Conservation (phyloP, 805 yeast species). For the Spathaspora sp. region DNA sequence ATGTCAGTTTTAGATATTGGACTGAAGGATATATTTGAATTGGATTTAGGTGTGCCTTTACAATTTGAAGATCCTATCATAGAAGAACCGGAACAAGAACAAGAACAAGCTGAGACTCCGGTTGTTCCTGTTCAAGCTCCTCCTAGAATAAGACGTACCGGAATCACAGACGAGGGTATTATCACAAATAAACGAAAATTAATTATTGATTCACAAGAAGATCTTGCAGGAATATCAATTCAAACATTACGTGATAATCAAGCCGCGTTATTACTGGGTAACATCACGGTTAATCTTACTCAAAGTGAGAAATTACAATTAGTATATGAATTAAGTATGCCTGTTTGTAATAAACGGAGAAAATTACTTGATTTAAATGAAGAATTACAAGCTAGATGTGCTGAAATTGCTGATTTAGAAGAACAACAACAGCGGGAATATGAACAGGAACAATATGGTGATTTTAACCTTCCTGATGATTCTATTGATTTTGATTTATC, state of each 20-base stretch:
- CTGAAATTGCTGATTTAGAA: conserved; percentile 20
- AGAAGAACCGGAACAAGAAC: no score
- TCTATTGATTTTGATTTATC: conserved; percentile 19
- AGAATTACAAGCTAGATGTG: conserved; percentile 25
- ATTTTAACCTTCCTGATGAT: conserved; percentile 12
- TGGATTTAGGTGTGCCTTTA: conserved; percentile 40
- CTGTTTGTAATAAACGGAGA: conserved; percentile 25
- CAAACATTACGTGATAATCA: conserved; percentile 31
- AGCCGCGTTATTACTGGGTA: conserved; percentile 18
- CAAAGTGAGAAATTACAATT: conserved; percentile 30
- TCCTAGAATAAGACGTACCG: conserved; percentile 22
- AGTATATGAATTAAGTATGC: conserved; percentile 31
- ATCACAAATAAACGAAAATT: conserved; percentile 46
- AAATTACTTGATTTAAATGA: conserved; percentile 26
- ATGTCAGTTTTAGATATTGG: conserved; percentile 14
- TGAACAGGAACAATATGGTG: neutral
- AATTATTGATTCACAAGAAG: conserved; percentile 42
- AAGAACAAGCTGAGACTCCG: conserved; percentile 8
- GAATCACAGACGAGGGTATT: conserved; percentile 39
- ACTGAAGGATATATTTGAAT: conserved; percentile 19
- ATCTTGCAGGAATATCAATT: conserved; percentile 41
- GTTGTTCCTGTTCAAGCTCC: conserved; percentile 15
- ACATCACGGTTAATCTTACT: conserved; percentile 24
- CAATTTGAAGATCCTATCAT: conserved; percentile 16
- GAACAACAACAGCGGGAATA: conserved; percentile 14